phyloP scores from a whole-genome alignment of 805 yeast genomes.

The Saccharomycopsis schoenii region DNA sequence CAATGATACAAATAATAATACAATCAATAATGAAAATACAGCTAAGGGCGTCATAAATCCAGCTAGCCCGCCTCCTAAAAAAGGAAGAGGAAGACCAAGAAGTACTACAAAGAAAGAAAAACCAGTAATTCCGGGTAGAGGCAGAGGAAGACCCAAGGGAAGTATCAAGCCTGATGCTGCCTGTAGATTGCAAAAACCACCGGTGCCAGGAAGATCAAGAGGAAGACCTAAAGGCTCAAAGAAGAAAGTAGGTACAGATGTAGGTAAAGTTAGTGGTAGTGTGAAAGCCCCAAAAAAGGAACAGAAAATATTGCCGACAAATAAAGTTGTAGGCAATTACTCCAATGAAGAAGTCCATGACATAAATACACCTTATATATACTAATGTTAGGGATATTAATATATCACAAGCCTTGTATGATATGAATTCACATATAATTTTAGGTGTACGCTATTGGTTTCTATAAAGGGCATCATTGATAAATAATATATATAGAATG shows the following conservation, averaged over 20 bases:
- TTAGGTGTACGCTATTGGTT: too few relatives aligned
- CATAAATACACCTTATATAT: background rate
- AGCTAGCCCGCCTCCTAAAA: background rate
- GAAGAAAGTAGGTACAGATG: background rate
- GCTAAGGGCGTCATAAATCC: too few relatives aligned
- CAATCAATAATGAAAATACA: background rate
- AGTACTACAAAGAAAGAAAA: background rate
- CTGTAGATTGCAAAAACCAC: background rate
- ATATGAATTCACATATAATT: background rate
- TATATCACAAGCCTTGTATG: background rate
- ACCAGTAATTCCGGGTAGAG: background rate
- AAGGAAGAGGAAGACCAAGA: constrained; percentile 1
- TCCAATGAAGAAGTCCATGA: background rate
- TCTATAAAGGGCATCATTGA: too few relatives aligned
- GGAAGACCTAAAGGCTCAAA: background rate
- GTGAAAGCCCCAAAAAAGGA: background rate
- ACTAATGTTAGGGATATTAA: background rate
- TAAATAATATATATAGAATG: too few relatives aligned
- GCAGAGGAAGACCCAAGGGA: background rate
- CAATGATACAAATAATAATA: background rate
- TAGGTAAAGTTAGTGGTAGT: background rate
- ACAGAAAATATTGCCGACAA: background rate
- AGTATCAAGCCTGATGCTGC: constrained; percentile 1
- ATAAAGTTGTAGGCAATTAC: background rate
- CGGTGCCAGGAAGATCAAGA: background rate